These are phyloP conservation scores for Exophiala phaeomuriformis DNA, from an alignment of 2,329 filamentous ascomycete genomes.

Conservation along the genomic window DNA sequence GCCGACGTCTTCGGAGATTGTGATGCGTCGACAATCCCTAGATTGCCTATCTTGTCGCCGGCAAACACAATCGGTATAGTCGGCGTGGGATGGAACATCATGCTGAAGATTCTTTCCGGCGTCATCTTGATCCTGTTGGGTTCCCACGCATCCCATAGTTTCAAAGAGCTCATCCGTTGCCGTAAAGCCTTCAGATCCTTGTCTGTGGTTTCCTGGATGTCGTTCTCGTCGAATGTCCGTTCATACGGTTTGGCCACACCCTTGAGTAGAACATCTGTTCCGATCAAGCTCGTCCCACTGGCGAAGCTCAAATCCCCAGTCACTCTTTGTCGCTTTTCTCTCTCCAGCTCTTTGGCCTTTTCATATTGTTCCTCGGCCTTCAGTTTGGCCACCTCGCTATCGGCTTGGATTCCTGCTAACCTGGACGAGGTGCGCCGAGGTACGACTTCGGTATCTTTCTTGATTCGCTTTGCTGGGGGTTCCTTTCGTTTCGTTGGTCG, in stretches of 20 bases:
- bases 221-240: slow-evolving; percentile 77
- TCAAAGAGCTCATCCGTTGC: slow-evolving; percentile 66
- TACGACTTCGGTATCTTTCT: slow-evolving; percentile 54
- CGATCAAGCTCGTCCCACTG: slow-evolving; percentile 67
- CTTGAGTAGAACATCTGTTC: slow-evolving; percentile 52
- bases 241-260: slow-evolving; percentile 70
- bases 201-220: slow-evolving; percentile 71
- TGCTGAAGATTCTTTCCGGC: slow-evolving; percentile 75
- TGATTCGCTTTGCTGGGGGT: slow-evolving; percentile 45
- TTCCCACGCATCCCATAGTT: slow-evolving; percentile 75
- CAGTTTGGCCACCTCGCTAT: slow-evolving; percentile 60
- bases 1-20: slow-evolving; percentile 43
- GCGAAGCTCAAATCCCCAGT: slow-evolving; percentile 62
- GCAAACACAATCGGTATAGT: slow-evolving; percentile 87
- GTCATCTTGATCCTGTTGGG: slow-evolving; percentile 90
- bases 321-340: slow-evolving; percentile 57
- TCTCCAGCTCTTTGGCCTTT: slow-evolving; percentile 50
- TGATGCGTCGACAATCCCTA: slow-evolving; percentile 85
- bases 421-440: slow-evolving; percentile 57
- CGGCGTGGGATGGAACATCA: slow-evolving; percentile 79
- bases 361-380: slow-evolving; percentile 60
- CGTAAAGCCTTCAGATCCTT: slow-evolving; percentile 66
- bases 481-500: slow-evolving; percentile 40
- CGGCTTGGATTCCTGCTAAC: slow-evolving; percentile 55
- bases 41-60: slow-evolving; percentile 83